Base-by-base conservation (phyloP, 2,329 filamentous ascomycete genomes). In the Sporothrix mexicana region DNA sequence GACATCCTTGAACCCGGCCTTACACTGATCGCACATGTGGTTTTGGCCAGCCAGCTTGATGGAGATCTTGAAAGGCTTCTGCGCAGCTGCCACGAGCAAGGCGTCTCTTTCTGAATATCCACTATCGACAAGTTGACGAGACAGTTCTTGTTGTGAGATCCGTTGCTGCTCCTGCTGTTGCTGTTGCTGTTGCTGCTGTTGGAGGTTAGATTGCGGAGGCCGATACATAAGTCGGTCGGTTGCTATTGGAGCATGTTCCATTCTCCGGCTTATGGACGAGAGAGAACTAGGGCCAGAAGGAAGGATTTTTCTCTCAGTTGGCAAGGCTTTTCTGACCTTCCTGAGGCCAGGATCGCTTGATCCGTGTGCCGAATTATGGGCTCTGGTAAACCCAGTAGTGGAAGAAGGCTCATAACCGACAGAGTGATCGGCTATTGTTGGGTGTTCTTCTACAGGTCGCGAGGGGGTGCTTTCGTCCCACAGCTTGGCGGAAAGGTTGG, bases 1-100 rank as follows among this genome's bases (percentile, higher is more conserved):
- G 30, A 81, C 78, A 74, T 87, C 85, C 43, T 84, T 82, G 79
- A 88, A 88, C n/a, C 77, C 76, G 0, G 78, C 78, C 8, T 73
- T 71, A 76, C 84, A 85, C 23, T 83, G 78, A 1, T 74, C 73
- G 76, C 84, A 86, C 41, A 71, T n/a, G 57, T 74, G 69, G 9
- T 59, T 70, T 47, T 74, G 76, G 10, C 69, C 71, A 3, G 74
- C 73, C 62, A 70, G 69, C 57, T 76, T 76, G 62, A 77, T 77
- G 2, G 73, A 74, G 10, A 77, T 76, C 69, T 77, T 77, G 17
- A 76, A 69, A 2, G 75, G 75, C 55, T 72, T 74, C n/a, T 76
- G 75, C 1, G 74, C 72, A 0, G 75, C 74, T 0, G 72, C 73
- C 2, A 72, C 73, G n/a, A 75, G 70, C 64, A 72, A 3, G 0